These are phyloP conservation scores for Solanum aculeatissimum DNA, from an alignment of 305 asterid genomes.

Conservation along the genomic window DNA sequence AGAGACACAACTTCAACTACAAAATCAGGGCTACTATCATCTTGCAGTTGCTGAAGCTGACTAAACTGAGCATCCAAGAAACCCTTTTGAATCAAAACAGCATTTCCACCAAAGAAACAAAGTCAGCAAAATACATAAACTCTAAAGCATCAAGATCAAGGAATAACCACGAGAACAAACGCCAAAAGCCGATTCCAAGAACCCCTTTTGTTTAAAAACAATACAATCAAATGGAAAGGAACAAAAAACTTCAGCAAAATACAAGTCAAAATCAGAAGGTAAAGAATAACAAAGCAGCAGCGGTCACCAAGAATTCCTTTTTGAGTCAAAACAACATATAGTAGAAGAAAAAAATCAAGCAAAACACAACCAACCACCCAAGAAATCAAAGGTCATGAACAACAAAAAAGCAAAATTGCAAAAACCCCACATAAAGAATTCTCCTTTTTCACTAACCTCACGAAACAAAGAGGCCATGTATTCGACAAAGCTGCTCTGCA, in stretches of 20 bases:
- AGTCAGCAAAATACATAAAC: background rate
- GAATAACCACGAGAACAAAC: background rate
- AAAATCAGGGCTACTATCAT: constrained; percentile 71
- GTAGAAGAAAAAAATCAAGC: background rate
- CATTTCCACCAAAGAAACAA: background rate
- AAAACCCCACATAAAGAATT: background rate
- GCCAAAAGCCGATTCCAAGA: background rate
- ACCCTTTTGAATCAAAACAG: constrained; percentile 26
- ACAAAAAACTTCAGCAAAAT: background rate
- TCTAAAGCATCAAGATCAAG: background rate
- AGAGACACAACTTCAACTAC: constrained; percentile 69
- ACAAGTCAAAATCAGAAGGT: background rate
- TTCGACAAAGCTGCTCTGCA: constrained; percentile 59
- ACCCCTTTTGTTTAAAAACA: background rate
- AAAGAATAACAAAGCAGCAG: background rate
- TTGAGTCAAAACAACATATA: background rate
- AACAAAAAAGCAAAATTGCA: background rate
- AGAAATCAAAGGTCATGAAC: background rate
- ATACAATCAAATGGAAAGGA: background rate
- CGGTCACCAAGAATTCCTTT: background rate
- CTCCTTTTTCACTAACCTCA: constrained; percentile 28
- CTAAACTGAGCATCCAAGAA: constrained; percentile 64
- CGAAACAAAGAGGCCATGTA: constrained; percentile 32
- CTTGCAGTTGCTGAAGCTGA: constrained; percentile 66
- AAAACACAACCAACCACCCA: background rate